Conservation (phyloP, 2,329 filamentous ascomycete genomes). For the Lecanicillium sp. region DNA sequence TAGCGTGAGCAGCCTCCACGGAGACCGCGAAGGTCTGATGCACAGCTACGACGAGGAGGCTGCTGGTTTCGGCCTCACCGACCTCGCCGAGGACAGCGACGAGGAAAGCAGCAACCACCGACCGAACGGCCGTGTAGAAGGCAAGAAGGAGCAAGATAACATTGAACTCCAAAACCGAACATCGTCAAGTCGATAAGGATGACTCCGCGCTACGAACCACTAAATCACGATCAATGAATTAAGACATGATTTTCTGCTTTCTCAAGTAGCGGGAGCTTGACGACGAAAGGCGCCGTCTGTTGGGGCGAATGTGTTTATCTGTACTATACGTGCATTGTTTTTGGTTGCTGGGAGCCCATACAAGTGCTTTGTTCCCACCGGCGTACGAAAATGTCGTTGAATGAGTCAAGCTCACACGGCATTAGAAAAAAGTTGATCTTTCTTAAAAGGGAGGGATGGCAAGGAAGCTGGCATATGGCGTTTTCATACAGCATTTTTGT, state of each 20-base stretch:
- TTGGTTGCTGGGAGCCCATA: no score
- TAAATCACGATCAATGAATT: slow-evolving; percentile 7
- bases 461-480: no score
- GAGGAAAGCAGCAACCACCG: slow-evolving; percentile 39
- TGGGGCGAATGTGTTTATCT: no score
- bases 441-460: no score
- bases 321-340: no score
- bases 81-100: slow-evolving; percentile 71
- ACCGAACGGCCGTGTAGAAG: slow-evolving; percentile 31
- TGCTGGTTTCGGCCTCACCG: slow-evolving; percentile 65
- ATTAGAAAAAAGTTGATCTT: no score
- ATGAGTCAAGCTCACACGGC: no score
- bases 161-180: slow-evolving; percentile 46
- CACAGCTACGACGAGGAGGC: slow-evolving; percentile 76
- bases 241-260: slow-evolving; percentile 8
- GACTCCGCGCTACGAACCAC: background rate
- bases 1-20: slow-evolving; percentile 54
- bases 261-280: no score
- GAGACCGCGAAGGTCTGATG: slow-evolving; percentile 76
- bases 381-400: no score
- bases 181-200: slow-evolving; percentile 19
- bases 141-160: slow-evolving; percentile 31
- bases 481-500: slow-evolving; percentile 1
- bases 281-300: no score
- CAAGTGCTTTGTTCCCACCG: no score